Percentiles rank a stretch among this genome's conserved stretches.
Evolutionary conservation across 257 asterid species (phyloP).

Genomic region (Misopates orontium): DNA sequence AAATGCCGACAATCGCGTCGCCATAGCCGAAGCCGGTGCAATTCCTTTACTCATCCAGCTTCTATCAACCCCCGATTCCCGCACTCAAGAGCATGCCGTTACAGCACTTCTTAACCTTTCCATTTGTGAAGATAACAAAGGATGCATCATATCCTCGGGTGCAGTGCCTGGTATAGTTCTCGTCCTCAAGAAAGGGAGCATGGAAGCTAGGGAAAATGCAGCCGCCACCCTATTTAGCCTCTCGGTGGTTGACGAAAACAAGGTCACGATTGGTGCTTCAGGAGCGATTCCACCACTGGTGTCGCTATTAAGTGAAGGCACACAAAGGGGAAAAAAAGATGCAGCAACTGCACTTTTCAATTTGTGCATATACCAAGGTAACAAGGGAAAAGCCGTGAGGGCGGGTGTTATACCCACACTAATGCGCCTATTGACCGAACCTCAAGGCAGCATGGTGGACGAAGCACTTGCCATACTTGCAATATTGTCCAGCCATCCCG

Average conservation of each 20-base stretch:
- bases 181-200: conserved; percentile 82
- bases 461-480: conserved; percentile 92
- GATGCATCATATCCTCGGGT: conserved; percentile 67
- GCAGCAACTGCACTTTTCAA: conserved; percentile 94
- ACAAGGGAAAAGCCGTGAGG: conserved; percentile 91
- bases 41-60: conserved; percentile 80
- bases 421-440: conserved; percentile 77
- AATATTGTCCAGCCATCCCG: conserved; percentile 78
- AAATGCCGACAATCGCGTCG: conserved; percentile 88
- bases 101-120: conserved; percentile 97
- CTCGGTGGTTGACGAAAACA: conserved; percentile 86
- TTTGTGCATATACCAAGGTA: conserved; percentile 92
- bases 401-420: conserved; percentile 85
- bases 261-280: conserved; percentile 72
- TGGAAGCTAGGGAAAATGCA: conserved; percentile 95
- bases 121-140: conserved; percentile 85
- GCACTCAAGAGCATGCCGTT: conserved; percentile 92
- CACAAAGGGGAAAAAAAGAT: conserved; percentile 85
- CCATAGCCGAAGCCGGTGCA: conserved; percentile 98
- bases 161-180: conserved; percentile 94
- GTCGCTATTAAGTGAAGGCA: conserved; percentile 71
- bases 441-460: conserved; percentile 83
- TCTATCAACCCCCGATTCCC: conserved; percentile 75
- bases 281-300: conserved; percentile 93
- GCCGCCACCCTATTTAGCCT: conserved; percentile 95